A percentile compares a stretch with the other conserved stretches of the same genome.
Evolutionary conservation across 805 yeast species (phyloP).

Genomic region (Candida montana): DNA sequence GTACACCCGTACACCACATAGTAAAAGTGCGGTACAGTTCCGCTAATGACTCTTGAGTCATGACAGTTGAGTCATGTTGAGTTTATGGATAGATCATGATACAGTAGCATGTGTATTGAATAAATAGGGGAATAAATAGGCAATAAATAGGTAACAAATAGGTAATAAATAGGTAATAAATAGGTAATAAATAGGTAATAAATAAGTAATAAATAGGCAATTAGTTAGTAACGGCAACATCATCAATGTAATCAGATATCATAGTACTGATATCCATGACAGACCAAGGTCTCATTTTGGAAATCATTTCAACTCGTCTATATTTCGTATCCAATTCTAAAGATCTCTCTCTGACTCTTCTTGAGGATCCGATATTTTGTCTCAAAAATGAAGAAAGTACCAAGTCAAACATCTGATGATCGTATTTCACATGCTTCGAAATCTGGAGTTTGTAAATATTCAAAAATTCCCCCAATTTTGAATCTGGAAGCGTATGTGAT

Average conservation of each 20-base stretch:
- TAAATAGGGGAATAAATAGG: not conserved
- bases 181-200: no score
- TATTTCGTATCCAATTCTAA: not conserved
- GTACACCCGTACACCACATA: no score
- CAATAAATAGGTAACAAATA: no score
- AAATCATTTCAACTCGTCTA: slow-evolving; percentile 1
- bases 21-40: no score
- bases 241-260: not conserved
- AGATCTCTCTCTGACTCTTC: not conserved
- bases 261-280: not conserved
- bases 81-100: no score
- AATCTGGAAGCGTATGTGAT: slow-evolving; percentile 1
- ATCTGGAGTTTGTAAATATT: slow-evolving; percentile 1
- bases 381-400: slow-evolving; percentile 1
- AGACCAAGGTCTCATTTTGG: slow-evolving; percentile 7
- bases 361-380: not conserved
- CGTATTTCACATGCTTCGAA: slow-evolving; percentile 3
- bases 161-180: no score
- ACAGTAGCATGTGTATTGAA: no score
- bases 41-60: no score
- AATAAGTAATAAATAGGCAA: not conserved
- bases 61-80: no score
- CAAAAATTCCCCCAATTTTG: slow-evolving; percentile 1
- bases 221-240: not conserved
- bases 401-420: slow-evolving; percentile 4